phyloP scores from a whole-genome alignment of 257 asterid species.

The Lantana camara region DNA sequence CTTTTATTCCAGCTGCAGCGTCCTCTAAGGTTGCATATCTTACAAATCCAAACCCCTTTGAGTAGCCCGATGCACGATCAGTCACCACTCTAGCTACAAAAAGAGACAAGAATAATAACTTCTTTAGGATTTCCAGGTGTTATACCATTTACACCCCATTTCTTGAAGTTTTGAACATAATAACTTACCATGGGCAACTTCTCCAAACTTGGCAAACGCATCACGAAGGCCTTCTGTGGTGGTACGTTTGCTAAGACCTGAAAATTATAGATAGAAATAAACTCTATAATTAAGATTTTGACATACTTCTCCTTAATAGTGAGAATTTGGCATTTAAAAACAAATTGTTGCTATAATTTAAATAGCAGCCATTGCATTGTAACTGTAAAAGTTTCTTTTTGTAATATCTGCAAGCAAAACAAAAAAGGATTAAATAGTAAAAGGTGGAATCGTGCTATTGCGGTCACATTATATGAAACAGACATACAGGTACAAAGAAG shows the following conservation, averaged over 20 bases:
- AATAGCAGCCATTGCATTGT: too few relatives aligned
- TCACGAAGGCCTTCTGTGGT: conserved; percentile 74
- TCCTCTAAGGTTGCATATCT: conserved; percentile 63
- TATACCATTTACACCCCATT: background rate
- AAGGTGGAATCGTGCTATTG: background rate
- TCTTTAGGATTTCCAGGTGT: conserved; percentile 7
- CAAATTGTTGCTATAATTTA: too few relatives aligned
- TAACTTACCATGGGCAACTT: conserved; percentile 65
- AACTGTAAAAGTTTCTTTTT: too few relatives aligned
- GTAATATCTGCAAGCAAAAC: too few relatives aligned
- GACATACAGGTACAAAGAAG: background rate
- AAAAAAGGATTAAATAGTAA: background rate
- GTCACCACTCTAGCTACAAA: conserved; percentile 83
- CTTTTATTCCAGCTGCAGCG: conserved; percentile 72
- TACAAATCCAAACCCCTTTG: conserved; percentile 93
- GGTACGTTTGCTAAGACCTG: conserved; percentile 94
- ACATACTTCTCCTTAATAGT: too few relatives aligned
- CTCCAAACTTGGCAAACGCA: conserved; percentile 79
- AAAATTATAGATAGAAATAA: conserved; percentile 27
- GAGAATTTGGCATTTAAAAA: too few relatives aligned
- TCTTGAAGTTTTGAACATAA: background rate
- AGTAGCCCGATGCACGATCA: conserved; percentile 76
- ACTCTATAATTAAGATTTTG: too few relatives aligned
- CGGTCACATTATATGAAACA: background rate
- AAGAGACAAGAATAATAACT: conserved; percentile 8